Evolutionary conservation across 148 eudicot species (phyloP), one percentile per base, ranked within the genome.

Genomic region (Camellia japonica): DNA sequence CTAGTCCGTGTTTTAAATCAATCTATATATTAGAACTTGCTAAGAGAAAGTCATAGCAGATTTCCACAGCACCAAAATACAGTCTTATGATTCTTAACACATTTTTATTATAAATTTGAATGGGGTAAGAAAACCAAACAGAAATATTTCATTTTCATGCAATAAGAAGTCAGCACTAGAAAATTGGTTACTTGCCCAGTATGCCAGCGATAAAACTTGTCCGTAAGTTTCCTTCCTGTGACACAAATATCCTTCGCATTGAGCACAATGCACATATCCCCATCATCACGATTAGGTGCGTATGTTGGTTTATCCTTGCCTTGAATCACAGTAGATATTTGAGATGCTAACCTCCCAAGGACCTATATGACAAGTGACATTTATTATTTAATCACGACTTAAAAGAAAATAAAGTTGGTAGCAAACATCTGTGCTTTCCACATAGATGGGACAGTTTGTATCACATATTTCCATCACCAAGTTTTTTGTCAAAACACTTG

Each of bases 291-390:
- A 84, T 95, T 81, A 69, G 95, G 98, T 65, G 93, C 68, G 55
- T 89, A 93, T 44, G 94, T 95, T 44, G 97, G 97, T 85, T 95
- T 95, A 82, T 95, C 96, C 88, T 95, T 93, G 52, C 94, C 97
- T 84, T 95, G 98, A 81, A 93, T 83, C 68, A 93, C 98, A 73
- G 88, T 90, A 79, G 97, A 88, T 80, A 95, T 74, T 75, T 91
- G 98, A 77, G 98, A 88, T 78, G 98, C 75, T 54, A 72, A 54
- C 61, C 75, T 72, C 16, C 75, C 75, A 0, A 72, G 75, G 61
- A 72, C 75, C 75, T 73, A 56, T 2, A 56, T 38, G 64, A 56
- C 63, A 56, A 72, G 19, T 41, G 63, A 73, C 18, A 54, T n/a
- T 20, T 5, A 11, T 14, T 1, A 52, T 30, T 30, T 20, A 51